Conservation (phyloP, 1,284 basidiomycete species). For the Jaminaea rosea region DNA sequence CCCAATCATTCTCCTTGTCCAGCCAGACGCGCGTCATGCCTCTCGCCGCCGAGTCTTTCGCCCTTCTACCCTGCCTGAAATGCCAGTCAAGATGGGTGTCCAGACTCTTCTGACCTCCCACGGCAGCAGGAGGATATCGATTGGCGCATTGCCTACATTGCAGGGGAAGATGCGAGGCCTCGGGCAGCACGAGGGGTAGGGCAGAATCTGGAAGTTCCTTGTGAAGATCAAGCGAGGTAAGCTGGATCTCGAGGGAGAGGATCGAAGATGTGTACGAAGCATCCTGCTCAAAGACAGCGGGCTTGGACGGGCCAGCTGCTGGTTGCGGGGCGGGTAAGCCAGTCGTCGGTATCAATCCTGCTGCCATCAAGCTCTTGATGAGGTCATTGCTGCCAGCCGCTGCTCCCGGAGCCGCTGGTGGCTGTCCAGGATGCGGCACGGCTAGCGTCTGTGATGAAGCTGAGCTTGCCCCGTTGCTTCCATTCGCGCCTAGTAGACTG, state of each 20-base stretch:
- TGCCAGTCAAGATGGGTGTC: slow-evolving; percentile 94
- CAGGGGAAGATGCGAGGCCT: slow-evolving; percentile 60
- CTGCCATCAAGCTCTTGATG: slow-evolving; percentile 35
- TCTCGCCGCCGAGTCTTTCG: slow-evolving; percentile 70
- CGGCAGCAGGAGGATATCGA: slow-evolving; percentile 69
- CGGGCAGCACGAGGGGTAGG: slow-evolving; percentile 30
- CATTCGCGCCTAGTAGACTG: too few species aligned
- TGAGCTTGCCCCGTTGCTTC: not conserved
- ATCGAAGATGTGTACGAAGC: slow-evolving; percentile 62
- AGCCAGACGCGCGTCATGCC: slow-evolving; percentile 91
- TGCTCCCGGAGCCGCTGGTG: not conserved
- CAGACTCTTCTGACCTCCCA: slow-evolving; percentile 65
- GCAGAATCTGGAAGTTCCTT: slow-evolving; percentile 57
- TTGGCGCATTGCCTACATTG: slow-evolving; percentile 92
- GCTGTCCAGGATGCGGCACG: too few species aligned
- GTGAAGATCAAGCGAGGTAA: slow-evolving; percentile 64
- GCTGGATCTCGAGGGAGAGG: slow-evolving; percentile 60
- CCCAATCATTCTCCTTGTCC: slow-evolving; percentile 63
- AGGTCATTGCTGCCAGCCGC: slow-evolving; percentile 20
- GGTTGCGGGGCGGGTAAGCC: slow-evolving; percentile 2
- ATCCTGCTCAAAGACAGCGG: slow-evolving; percentile 46
- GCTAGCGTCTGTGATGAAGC: not conserved
- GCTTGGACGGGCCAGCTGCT: slow-evolving; percentile 27
- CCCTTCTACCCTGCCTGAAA: slow-evolving; percentile 84
- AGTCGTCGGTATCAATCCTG: slow-evolving; percentile 31